Evolutionary conservation across 257 asterid species (phyloP), one percentile per base, ranked within the genome.

Genomic region (Salvia miltiorrhiza): DNA sequence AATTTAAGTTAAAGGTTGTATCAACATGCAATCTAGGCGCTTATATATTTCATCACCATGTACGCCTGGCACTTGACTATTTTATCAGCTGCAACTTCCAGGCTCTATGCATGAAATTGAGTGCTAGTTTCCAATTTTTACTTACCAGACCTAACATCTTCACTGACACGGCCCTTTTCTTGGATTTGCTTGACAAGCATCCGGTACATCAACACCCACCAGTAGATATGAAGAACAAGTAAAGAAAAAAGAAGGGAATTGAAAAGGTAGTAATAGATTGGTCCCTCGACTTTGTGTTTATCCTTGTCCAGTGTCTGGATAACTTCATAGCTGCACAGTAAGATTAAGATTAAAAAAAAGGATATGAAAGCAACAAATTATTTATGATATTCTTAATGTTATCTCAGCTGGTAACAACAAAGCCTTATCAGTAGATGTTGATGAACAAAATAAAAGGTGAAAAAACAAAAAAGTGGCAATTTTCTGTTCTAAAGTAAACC

Each of bases 131-230:
- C 12, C 28, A 50, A 19, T 55, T 69, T 63, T 45, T 58, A 78
- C 96, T 85, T 76, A 91, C 99, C 99, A 45, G 99, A 91, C 63
- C 99, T 85, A 77, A 87, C 97, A 76, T 94, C 99, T 57, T 94
- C 98, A 59, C 96, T 85, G 69, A 94, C 72, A 50, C 72, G 78
- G 17, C 99, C 99, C 77, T 95, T 79, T 56, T 84, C 82, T 80
- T 87, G 85, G 77, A 94, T 76, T 86, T 94, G 99, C 80, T 77
- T 85, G 77, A 89, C 95, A 47, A 94, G 98, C 98, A 94, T 94
- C 64, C 99, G 92, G 73, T 74, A 94, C 77, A 94, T 94, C 84
- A 94, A 84, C 65, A 91, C 88, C 99, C 99, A 91, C 99, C 99
- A 94, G 66, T 94, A 94, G 67, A 94, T 77, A 72, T 94, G 93